Evolutionary conservation across 371 early-diverging fungal genomes (phyloP), one percentile per base, ranked within the genome.

Genomic region (Mucor velutinosus): DNA sequence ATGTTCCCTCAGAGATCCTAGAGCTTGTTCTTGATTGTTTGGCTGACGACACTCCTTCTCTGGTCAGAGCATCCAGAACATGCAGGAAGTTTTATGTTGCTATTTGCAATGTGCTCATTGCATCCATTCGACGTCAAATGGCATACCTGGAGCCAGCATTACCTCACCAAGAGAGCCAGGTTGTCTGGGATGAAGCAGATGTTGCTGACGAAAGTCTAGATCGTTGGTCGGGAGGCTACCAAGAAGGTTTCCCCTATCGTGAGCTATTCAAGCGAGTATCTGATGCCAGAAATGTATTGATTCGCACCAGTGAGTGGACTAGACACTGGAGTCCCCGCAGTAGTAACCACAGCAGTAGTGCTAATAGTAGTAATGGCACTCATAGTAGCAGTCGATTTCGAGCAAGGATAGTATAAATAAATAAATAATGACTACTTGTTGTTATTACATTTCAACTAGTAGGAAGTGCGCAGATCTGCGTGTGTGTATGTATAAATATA

Each of bases 1-100:
- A 62, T 45, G 53, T 78, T 35, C 82, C 82, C 10, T 33, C 69
- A 7, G 82, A 81, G 58, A 33, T 81, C 37, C 57, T 76, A 10
- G 72, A 74, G 29, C n/a, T 56, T 7, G 69, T 78, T 15, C 39
- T 81, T 29, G 76, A 71, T 15, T 70, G 15, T 61, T 12, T 62
- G 61, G 35, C 60, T 1, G 29, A 68, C 11, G 70, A 71, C 43
- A 69, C 70, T 21, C 23, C 43, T 7, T 58, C 60, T 3, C 58
- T 80, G 6, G 70, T 76, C 21, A 66, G 59, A 23, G 19, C 60
- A 14, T 58, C 81, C 6, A 35, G 78, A 7, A 63, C 66, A 4
- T 74, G 71, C 5, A 72, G 78, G 7, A 5, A 51, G 15, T 80
- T 74, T 37, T 80, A 77, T 30, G 65, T 76, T 21, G 64, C 76